Percentiles rank a stretch among this genome's conserved stretches.
These are phyloP conservation scores for Musa schizocarpa DNA, from an alignment of 176 grass and related monocot species.

Conservation along the genomic window DNA sequence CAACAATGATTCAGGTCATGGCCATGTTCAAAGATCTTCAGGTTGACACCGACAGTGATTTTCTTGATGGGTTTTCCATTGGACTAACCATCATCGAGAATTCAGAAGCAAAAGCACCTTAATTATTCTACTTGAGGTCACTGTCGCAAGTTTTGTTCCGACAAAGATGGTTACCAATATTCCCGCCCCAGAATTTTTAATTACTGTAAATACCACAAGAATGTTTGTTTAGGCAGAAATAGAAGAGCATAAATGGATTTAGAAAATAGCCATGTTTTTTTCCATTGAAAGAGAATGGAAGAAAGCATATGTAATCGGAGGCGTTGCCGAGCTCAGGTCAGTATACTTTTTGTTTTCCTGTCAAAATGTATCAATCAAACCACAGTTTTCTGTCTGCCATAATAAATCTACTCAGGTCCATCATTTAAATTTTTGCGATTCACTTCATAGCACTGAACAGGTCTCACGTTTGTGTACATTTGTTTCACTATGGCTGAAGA, in stretches of 20 bases:
- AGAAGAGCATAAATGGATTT: background rate
- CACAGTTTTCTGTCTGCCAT: background rate
- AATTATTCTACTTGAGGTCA: conserved; percentile 7
- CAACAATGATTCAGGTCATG: conserved; percentile 99
- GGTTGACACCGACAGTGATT: conserved; percentile 60
- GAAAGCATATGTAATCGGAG: too few relatives aligned
- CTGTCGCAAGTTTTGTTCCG: conserved; percentile 32
- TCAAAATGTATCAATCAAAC: background rate
- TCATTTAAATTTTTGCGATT: too few relatives aligned
- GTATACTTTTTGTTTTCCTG: background rate
- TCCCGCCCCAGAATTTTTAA: background rate
- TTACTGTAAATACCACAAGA: conserved; percentile 24
- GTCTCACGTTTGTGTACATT: too few relatives aligned
- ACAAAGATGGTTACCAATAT: background rate
- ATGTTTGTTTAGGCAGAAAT: background rate
- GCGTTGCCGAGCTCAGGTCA: too few relatives aligned
- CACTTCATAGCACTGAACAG: too few relatives aligned
- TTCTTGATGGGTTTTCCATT: conserved; percentile 55
- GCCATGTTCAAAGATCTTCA: conserved; percentile 95
- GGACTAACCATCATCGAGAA: conserved; percentile 56
- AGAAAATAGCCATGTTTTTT: background rate
- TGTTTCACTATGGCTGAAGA: too few relatives aligned
- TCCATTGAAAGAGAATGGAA: background rate
- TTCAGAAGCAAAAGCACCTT: conserved; percentile 46
- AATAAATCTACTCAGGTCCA: too few relatives aligned